Base-by-base conservation (phyloP, 2,329 filamentous ascomycete genomes). In the Curvularia eragrostidis region DNA sequence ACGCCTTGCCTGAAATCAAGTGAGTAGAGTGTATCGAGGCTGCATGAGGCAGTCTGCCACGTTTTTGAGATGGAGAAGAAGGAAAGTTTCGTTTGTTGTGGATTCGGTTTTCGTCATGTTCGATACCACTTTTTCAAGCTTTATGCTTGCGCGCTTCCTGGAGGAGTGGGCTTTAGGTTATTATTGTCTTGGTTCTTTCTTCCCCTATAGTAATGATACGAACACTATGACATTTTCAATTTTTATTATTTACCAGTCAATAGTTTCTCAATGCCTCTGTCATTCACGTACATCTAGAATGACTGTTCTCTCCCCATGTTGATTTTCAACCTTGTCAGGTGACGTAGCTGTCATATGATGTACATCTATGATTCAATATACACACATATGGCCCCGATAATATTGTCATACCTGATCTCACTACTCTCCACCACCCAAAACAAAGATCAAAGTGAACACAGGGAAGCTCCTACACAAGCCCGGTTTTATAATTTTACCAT, bases 1-100 rank as follows among this genome's bases (percentile, higher is more conserved):
- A 76, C 60, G 65, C 64, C 15, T 54, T 75, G 43, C 67, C 66
- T 36, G 42, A 54, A 39, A 58, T 59, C n/a, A 56, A 68, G 49
- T 67, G 63, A 49, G 43, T 36, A 24, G 7, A 7, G 48, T 15
- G 23, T 13, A 6, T 1, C 13, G 23, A 19, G 10, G 24, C 3
- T 46, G 15, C 15, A 30, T 18, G 8, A 50, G 24, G 18, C 21
- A 18, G 28, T 13, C 3, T 13, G 9, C 23, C 8, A n/a, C 36
- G 5, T 39, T 39, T 39, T 8, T 6, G 43, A 7, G 13, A 21
- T 8, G n/a, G 43, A 7, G 13, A 21, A 1, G 1, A 18, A 8
- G 5, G 32, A 23, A 19, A 3, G 23, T 59, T 24, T n/a, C 2
- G 8, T 23, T 28, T 32, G 6, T 44, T 9, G 15, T 28, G 19